A percentile compares a stretch with the other conserved stretches of the same genome.
phyloP scores from a whole-genome alignment of 495 filamentous ascomycete genomes.

The Achaetomiella virescens region DNA sequence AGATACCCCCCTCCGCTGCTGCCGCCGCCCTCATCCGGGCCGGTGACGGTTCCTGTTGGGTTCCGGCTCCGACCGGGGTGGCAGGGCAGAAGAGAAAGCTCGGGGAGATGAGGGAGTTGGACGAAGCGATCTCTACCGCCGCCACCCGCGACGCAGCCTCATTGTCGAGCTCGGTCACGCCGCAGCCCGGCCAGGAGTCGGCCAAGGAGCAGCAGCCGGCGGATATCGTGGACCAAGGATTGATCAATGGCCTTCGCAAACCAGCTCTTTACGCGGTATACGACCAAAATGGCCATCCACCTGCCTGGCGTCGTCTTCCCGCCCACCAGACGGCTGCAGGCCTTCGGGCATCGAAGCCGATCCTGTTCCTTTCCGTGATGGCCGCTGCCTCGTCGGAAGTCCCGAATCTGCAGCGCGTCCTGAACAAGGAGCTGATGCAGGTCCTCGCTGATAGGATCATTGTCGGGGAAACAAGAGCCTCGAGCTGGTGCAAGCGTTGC shows the following conservation, averaged over 20 bases:
- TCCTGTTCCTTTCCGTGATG: slow-evolving; percentile 76
- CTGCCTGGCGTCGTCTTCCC: slow-evolving; percentile 77
- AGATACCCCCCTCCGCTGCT: not conserved
- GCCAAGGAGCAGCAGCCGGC: slow-evolving; percentile 9
- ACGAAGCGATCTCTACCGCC: slow-evolving; percentile 2
- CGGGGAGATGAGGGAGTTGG: slow-evolving; percentile 22
- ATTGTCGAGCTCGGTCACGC: not conserved
- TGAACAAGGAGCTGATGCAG: slow-evolving; percentile 67
- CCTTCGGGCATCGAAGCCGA: slow-evolving; percentile 64
- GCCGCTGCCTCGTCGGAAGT: slow-evolving; percentile 58
- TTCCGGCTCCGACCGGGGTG: slow-evolving; percentile 8
- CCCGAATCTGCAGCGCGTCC: slow-evolving; percentile 49
- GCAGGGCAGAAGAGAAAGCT: slow-evolving; percentile 47
- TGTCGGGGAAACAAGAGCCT: slow-evolving; percentile 72
- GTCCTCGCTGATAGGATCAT: slow-evolving; percentile 69
- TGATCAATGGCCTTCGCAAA: slow-evolving; percentile 60
- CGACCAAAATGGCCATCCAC: slow-evolving; percentile 59
- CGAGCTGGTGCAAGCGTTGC: slow-evolving; percentile 77
- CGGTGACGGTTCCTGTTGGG: not conserved
- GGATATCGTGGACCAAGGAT: slow-evolving; percentile 65
- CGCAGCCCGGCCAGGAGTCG: slow-evolving; percentile 7
- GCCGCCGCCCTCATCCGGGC: not conserved
- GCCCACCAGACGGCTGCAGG: slow-evolving; percentile 55
- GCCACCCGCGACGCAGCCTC: slow-evolving; percentile 4
- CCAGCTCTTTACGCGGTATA: slow-evolving; percentile 63